Base-by-base conservation (phyloP, 1,284 basidiomycete species). In the Heterobasidion occidentale region DNA sequence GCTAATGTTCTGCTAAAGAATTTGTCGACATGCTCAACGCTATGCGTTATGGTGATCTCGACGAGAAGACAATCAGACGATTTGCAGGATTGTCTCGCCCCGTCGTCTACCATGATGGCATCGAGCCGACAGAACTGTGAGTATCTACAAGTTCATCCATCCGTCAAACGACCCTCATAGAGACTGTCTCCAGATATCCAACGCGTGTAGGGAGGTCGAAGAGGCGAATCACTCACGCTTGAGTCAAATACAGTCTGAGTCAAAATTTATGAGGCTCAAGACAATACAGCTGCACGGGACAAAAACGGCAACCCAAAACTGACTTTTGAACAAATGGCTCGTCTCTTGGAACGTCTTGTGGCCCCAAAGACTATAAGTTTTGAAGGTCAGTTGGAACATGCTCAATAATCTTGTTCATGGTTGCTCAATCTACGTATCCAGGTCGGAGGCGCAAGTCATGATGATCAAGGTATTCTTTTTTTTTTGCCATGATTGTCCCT, bases 71-170 rank as follows among this genome's bases (percentile, higher is more conserved):
- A 2, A 77, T 84, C n/a, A 60, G 67, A 6, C 74, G 75, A 9
- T 92, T 94, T 62, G 79, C 74, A 60, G 65, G 67, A 0, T 76
- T 88, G 36, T 85, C 88, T 57, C 74, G 84, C 50, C 62, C 68
- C 6, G 78, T 96, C 3, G 61, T 72, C 1, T 86, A 87, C 59
- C 70, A 77, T 7, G 91, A 94, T 65, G 90, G 86, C 0, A 78
- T 94, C 33, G 86, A 81, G 46, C 84, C 93, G 0, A 95, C 92
- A 0, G 91, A 95, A 68, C 70, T 96, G 82, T 92, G 66, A 44
- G 76, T 67, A 9, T 38, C 7, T 36, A n/a, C 34, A 36, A 12
- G 9, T 27, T 15, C 4, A 6, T 34, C 7, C 27, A n/a, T 27
- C 27, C 27, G 27, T 27, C 27, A 27, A 6, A 27, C 27, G n/a